Conservation (phyloP, 306 rosid genomes). For the Glycine soja region DNA sequence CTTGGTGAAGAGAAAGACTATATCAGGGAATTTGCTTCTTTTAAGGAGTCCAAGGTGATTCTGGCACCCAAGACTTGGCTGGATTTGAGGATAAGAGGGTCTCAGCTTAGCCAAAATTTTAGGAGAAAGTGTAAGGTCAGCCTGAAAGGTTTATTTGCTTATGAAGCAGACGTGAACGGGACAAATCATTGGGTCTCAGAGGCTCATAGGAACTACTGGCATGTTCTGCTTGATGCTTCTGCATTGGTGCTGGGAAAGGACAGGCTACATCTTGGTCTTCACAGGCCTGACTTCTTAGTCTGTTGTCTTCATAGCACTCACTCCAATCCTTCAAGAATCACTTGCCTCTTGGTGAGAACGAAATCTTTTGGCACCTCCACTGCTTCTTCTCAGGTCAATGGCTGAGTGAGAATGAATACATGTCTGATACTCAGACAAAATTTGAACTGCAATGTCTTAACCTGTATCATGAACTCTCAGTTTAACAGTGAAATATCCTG, state of each 20-base stretch:
- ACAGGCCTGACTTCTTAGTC: slow-evolving; percentile 81
- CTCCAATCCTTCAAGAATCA: slow-evolving; percentile 76
- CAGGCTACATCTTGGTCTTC: slow-evolving; percentile 68
- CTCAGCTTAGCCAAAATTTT: slow-evolving; percentile 79
- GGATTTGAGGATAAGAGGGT: slow-evolving; percentile 82
- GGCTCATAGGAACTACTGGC: slow-evolving; percentile 91
- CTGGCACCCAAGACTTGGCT: slow-evolving; percentile 74
- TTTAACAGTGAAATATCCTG: neutral
- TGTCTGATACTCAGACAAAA: neutral
- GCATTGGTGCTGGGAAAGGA: slow-evolving; percentile 72
- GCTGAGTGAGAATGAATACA: slow-evolving; percentile 45
- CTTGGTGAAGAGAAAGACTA: slow-evolving; percentile 60
- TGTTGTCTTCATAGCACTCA: slow-evolving; percentile 76
- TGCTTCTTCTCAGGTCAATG: slow-evolving; percentile 62
- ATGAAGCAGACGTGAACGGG: slow-evolving; percentile 74
- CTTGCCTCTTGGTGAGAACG: slow-evolving; percentile 82
- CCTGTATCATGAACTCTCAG: slow-evolving; percentile 17
- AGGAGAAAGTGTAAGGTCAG: slow-evolving; percentile 80
- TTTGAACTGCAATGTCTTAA: slow-evolving; percentile 20
- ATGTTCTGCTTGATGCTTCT: slow-evolving; percentile 88
- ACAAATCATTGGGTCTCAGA: slow-evolving; percentile 89
- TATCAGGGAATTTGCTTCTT: slow-evolving; percentile 67
- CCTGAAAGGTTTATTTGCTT: slow-evolving; percentile 81
- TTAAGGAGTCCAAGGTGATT: slow-evolving; percentile 74
- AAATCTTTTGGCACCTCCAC: slow-evolving; percentile 72